These are phyloP conservation scores for Rhododendron ovatum DNA, from an alignment of 148 eudicot genomes.

Conservation along the genomic window DNA sequence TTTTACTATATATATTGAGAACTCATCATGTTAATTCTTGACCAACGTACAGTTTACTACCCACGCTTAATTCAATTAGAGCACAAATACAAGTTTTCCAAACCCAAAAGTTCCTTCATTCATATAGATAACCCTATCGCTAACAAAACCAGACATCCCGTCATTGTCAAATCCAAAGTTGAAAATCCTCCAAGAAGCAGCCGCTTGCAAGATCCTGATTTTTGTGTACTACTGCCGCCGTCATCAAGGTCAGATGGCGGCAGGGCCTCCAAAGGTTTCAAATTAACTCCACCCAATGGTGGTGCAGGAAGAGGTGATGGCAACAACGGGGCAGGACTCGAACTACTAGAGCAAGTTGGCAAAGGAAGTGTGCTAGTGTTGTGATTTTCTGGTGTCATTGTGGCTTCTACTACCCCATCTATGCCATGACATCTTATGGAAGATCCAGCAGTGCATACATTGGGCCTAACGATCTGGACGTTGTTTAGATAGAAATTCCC, in stretches of 20 bases:
- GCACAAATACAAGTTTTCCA: background rate
- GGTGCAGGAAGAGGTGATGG: too few relatives aligned
- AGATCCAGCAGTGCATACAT: conserved; percentile 44
- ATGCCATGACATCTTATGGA: conserved; percentile 69
- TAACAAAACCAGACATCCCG: background rate
- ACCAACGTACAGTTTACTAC: background rate
- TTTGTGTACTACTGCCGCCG: background rate
- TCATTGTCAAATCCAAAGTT: background rate
- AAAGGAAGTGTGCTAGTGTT: background rate
- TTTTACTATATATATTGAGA: too few relatives aligned
- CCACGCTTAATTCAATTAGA: background rate
- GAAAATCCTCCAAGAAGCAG: background rate
- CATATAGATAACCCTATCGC: background rate
- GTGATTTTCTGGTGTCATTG: background rate
- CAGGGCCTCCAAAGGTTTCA: background rate
- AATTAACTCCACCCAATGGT: background rate
- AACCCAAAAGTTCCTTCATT: background rate
- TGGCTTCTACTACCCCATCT: conserved; percentile 40
- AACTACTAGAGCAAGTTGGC: conserved; percentile 2
- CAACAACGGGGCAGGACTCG: background rate
- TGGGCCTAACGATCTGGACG: conserved; percentile 46
- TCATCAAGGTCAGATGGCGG: background rate
- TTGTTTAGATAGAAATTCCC: conserved; percentile 46
- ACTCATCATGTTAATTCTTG: background rate
- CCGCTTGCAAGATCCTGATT: background rate